phyloP scores from a whole-genome alignment of 768 basidiomycete genomes.

The Lactifluus echinatus region DNA sequence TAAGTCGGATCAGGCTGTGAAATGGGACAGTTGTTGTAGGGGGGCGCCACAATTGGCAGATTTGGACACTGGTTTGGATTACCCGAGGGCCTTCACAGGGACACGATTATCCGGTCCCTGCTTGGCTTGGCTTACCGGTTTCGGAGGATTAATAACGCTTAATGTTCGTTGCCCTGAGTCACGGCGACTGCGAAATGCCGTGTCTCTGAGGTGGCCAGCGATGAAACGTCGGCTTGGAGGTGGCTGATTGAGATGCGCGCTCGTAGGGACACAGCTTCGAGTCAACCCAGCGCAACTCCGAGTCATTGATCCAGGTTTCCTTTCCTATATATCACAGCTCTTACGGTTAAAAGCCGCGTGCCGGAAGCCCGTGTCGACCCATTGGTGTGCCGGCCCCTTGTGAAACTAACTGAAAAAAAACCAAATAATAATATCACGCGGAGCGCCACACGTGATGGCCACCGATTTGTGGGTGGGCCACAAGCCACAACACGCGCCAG shows the following conservation, averaged over 20 bases:
- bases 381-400: not conserved
- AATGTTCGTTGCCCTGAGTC: not conserved
- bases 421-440: not conserved
- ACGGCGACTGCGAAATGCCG: not conserved
- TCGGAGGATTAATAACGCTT: not conserved
- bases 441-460: not conserved
- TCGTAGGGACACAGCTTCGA: not conserved
- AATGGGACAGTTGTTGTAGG: slow-evolving; percentile 1
- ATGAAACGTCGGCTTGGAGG: not conserved
- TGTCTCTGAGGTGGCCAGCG: not conserved
- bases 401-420: not conserved
- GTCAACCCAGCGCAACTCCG: not conserved
- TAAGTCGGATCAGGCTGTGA: not conserved
- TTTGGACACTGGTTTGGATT: not conserved
- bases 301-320: not conserved
- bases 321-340: not conserved
- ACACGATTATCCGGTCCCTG: not conserved
- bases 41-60: slow-evolving; percentile 4
- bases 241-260: not conserved
- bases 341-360: not conserved
- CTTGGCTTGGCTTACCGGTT: not conserved
- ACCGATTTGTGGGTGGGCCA: too few species aligned
- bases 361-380: not conserved
- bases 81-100: not conserved
- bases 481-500: not conserved